These are phyloP conservation scores for Nannizziopsis arthrosporioides DNA, from an alignment of 2,329 filamentous ascomycete genomes.

Conservation along the genomic window DNA sequence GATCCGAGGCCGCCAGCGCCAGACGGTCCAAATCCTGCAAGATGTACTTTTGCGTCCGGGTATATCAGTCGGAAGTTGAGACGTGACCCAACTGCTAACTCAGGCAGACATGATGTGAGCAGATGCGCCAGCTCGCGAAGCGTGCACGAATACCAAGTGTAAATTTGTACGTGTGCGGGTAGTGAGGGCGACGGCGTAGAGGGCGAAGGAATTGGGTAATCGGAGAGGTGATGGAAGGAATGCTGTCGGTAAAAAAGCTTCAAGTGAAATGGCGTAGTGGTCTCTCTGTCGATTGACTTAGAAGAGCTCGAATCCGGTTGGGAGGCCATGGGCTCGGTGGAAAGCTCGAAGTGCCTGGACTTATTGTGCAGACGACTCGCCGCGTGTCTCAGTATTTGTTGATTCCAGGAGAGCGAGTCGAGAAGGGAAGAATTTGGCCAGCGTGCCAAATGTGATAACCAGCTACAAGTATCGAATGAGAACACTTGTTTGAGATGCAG, in stretches of 20 bases:
- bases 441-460: no score
- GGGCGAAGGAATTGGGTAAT: constrained; percentile 32
- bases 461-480: no score
- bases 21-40: constrained; percentile 20
- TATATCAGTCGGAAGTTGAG: constrained; percentile 81
- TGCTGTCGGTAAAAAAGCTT: constrained; percentile 72
- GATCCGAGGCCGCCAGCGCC: constrained; percentile 15
- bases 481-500: no score
- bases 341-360: neutral
- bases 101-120: constrained; percentile 59
- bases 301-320: constrained; percentile 13
- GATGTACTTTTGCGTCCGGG: constrained; percentile 50
- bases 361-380: neutral
- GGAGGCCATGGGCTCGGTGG: constrained; percentile 7
- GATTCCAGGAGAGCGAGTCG: neutral
- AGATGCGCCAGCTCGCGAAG: constrained; percentile 70
- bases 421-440: no score
- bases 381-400: no score
- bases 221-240: constrained; percentile 50
- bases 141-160: constrained; percentile 75
- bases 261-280: constrained; percentile 68
- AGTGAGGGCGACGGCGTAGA: constrained; percentile 50
- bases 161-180: constrained; percentile 61
- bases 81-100: constrained; percentile 65
- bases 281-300: constrained; percentile 55